A percentile compares a stretch with the other conserved stretches of the same genome.
These are phyloP conservation scores for Iberis amara DNA, from an alignment of 441 rosid species.

Conservation along the genomic window DNA sequence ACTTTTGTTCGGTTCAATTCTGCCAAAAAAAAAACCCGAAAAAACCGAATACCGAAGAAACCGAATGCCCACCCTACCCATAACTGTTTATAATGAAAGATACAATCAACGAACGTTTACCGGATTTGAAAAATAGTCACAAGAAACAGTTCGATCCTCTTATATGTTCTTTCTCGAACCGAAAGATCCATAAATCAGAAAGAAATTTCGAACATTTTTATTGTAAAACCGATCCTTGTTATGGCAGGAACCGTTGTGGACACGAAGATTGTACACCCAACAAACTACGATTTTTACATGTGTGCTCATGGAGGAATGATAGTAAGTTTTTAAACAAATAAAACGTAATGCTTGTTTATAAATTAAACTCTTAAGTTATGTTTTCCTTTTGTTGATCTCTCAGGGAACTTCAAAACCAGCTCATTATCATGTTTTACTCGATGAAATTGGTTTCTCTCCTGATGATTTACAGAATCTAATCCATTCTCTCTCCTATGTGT, in stretches of 20 bases:
- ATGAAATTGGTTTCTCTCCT: conserved; percentile 82
- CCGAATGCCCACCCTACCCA: too few species aligned
- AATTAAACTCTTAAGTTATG: background rate
- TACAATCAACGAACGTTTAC: too few species aligned
- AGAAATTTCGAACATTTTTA: background rate
- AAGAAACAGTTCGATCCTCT: too few species aligned
- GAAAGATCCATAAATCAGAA: too few species aligned
- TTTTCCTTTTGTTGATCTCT: background rate
- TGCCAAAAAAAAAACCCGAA: too few species aligned
- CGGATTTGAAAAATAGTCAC: too few species aligned
- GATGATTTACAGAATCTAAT: conserved; percentile 66
- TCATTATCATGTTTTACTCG: conserved; percentile 81
- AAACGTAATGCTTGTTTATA: background rate
- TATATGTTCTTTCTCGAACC: too few species aligned
- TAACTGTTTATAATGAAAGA: too few species aligned
- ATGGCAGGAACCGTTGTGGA: conserved; percentile 81
- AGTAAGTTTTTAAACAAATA: conserved; percentile 38
- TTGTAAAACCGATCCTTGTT: background rate
- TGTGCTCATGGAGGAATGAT: conserved; percentile 80
- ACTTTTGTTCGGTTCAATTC: too few species aligned
- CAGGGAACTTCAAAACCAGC: conserved; percentile 93
- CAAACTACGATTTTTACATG: conserved; percentile 87
- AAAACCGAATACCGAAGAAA: too few species aligned
- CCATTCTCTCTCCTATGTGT: conserved; percentile 79
- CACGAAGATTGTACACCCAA: conserved; percentile 74